Base-by-base conservation (phyloP, 306 rosid species). In the Cucumis cinereus region DNA sequence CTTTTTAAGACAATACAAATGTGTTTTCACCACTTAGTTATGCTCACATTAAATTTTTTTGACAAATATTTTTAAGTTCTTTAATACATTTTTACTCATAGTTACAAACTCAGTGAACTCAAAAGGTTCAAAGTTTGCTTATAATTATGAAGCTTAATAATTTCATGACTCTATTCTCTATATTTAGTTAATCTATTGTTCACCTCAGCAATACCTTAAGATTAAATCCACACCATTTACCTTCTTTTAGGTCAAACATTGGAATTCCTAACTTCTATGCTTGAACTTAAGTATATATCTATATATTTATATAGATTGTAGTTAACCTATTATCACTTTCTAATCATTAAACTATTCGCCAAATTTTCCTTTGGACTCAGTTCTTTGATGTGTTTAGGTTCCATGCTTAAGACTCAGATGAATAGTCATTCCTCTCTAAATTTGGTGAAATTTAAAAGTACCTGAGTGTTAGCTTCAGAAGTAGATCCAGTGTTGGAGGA, bases 381-480 rank as follows among this genome's bases (percentile, higher is more conserved):
- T 43, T 68, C 12, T 41, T 22, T 43, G 74, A 67, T 11, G 26
- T 22, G 7, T 64, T 63, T 33, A 3, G 0, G 1, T 63, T 35
- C 14, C 26, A 35, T 36, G 16, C 24, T 16, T 26, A 64, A 36
- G 17, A 19, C 30, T 38, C 19, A 66, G 7, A 36, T 36, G 17
- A 58, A 58, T n/a, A 57, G 62, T 4, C 35, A 57, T 59, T 59
- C 64, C 64, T 24, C 40, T 59, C 10, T 59, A 28, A 19, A 61
- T 61, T 61, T 14, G 15, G 26, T 16, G 41, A 47, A 47, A 49
- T 47, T 50, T 14, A 71, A 49, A 3, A 4, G 10, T 88, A 94
- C 99, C 97, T 94, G 97, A 81, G 96, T 86, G 76, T 89, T 94
- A 75, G 87, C 87, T 88, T 92, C 99, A 49, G 96, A 81, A 81